phyloP scores from a whole-genome alignment of 805 yeast species.

The Starmerella kuoi region DNA sequence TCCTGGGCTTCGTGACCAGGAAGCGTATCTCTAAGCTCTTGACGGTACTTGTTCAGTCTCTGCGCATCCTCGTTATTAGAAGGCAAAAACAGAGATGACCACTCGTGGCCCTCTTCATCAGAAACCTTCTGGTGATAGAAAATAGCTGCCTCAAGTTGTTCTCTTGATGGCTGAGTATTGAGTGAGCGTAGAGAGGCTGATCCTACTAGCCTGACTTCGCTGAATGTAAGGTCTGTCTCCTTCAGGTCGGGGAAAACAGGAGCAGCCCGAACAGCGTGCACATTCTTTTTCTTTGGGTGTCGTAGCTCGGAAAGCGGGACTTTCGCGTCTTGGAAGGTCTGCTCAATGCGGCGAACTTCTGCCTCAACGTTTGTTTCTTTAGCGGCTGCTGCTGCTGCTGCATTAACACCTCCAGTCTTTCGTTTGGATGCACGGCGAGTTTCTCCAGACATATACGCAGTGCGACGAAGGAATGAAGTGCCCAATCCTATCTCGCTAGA shows the following conservation, averaged over 20 bases:
- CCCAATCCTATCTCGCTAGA: constrained; percentile 20
- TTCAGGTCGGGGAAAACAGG: constrained; percentile 80
- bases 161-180: constrained; percentile 16
- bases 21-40: constrained; percentile 33
- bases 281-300: constrained; percentile 66
- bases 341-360: constrained; percentile 60
- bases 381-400: not conserved
- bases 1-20: constrained; percentile 20
- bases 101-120: constrained; percentile 40
- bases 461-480: constrained; percentile 36
- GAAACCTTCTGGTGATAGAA: constrained; percentile 40
- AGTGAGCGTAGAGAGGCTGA: constrained; percentile 33
- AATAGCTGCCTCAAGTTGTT: constrained; percentile 36
- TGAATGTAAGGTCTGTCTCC: constrained; percentile 65
- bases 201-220: constrained; percentile 32
- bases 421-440: constrained; percentile 28
- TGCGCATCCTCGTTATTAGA: constrained; percentile 34
- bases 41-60: constrained; percentile 33
- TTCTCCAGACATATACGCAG: constrained; percentile 76
- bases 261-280: constrained; percentile 68
- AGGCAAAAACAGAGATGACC: constrained; percentile 61
- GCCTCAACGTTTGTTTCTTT: constrained; percentile 42
- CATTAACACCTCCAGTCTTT: constrained; percentile 21
- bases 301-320: constrained; percentile 36
- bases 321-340: constrained; percentile 55